Evolutionary conservation across 352 stramenopile species (phyloP).

Genomic region (Globisporangium recalcitrans): DNA sequence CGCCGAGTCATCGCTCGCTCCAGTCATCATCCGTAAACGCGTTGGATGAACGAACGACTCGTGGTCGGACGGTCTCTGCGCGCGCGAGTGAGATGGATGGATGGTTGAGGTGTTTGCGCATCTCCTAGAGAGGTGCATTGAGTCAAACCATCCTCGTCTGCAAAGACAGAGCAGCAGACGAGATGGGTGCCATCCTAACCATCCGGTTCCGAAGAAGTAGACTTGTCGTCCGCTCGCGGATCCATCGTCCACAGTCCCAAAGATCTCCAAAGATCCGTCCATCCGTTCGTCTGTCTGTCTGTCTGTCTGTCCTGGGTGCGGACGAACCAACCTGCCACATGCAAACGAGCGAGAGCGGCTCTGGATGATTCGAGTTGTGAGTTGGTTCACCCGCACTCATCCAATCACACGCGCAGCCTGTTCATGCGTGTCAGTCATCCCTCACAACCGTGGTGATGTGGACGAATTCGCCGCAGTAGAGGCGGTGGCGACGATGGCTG

Average conservation of each 20-base stretch:
- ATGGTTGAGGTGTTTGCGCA: conserved; percentile 3
- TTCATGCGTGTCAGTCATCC: neutral
- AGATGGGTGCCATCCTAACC: neutral
- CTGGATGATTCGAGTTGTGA: neutral
- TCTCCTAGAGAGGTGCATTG: neutral
- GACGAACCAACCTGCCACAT: neutral
- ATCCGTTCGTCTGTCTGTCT: too few species aligned
- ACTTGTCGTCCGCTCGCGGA: neutral
- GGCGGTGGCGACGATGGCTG: neutral
- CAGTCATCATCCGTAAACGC: neutral
- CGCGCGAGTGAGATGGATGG: neutral
- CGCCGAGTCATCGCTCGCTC: conserved; percentile 1
- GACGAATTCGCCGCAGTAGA: neutral
- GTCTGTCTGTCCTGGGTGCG: neutral
- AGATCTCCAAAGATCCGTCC: conserved; percentile 7
- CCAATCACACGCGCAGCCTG: neutral
- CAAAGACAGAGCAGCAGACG: neutral
- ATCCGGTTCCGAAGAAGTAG: conserved; percentile 1
- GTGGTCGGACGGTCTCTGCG: neutral
- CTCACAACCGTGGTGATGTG: neutral
- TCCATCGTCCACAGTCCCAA: conserved; percentile 4
- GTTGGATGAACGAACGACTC: conserved; percentile 6
- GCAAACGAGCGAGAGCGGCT: conserved; percentile 9
- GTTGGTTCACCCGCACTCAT: neutral
- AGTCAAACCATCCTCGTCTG: conserved; percentile 8